Percentiles rank a stretch among this genome's conserved stretches.
These are phyloP conservation scores for Thermoascus crustaceus DNA, from an alignment of 2,329 filamentous ascomycete species.

Conservation along the genomic window DNA sequence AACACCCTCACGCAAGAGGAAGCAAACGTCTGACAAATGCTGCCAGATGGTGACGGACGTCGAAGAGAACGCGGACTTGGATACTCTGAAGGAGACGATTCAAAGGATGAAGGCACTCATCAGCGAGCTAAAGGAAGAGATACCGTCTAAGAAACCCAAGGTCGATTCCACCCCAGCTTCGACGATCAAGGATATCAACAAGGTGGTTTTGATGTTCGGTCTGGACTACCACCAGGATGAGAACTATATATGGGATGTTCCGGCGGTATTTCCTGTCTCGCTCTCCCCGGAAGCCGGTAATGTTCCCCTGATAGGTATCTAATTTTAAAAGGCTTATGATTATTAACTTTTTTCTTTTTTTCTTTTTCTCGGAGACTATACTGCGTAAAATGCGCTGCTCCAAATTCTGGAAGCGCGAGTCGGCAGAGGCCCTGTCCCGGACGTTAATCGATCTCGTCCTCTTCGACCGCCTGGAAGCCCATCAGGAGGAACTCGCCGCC, in stretches of 20 bases:
- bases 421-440: background rate
- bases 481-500: constrained; percentile 3
- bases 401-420: background rate
- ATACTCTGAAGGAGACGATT: too few species aligned
- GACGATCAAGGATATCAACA: background rate
- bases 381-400: too few species aligned
- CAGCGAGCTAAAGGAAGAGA: constrained; percentile 5
- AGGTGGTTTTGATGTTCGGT: background rate
- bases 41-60: too few species aligned
- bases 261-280: background rate
- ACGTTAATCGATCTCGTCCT: constrained; percentile 4
- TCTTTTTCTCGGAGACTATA: too few species aligned
- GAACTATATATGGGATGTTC: background rate
- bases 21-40: too few species aligned
- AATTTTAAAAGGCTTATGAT: background rate
- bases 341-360: too few species aligned
- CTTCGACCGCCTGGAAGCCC: constrained; percentile 1
- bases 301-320: background rate
- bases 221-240: background rate
- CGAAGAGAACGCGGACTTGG: too few species aligned
- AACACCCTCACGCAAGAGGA: too few species aligned
- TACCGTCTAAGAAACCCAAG: background rate
- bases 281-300: background rate
- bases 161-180: background rate
- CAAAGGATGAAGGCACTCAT: background rate